Evolutionary conservation across 257 asterid species (phyloP).

Genomic region (Paraleonurus japonicus): DNA sequence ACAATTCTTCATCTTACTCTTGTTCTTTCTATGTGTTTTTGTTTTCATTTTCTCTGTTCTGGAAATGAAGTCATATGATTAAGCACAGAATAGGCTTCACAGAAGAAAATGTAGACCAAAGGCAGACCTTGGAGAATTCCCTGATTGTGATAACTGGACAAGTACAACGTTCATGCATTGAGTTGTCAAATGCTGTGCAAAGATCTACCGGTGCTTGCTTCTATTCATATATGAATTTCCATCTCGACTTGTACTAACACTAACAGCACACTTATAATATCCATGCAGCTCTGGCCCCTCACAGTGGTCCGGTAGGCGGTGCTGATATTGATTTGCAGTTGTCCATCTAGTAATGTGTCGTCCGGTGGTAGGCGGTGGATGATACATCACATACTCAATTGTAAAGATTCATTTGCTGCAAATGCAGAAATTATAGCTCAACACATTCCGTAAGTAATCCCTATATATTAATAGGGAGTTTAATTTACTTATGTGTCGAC

Average conservation of each 20-base stretch:
- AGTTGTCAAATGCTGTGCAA: constrained; percentile 47
- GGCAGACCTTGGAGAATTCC: constrained; percentile 67
- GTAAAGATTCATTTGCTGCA: constrained; percentile 31
- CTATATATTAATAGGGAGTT: no score
- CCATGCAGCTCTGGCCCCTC: constrained; percentile 41
- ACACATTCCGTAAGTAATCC: no score
- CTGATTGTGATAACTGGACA: constrained; percentile 55
- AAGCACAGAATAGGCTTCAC: constrained; percentile 62
- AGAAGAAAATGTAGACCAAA: constrained; percentile 57
- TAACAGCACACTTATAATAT: constrained; percentile 2
- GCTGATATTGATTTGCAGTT: constrained; percentile 27
- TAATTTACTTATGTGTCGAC: no score
- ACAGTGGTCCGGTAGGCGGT: constrained; percentile 26
- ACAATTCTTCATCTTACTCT: neutral
- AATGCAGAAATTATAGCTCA: no score
- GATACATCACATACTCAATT: constrained; percentile 27
- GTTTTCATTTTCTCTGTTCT: neutral
- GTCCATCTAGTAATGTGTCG: constrained; percentile 24
- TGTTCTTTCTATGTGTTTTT: neutral
- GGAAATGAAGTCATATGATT: constrained; percentile 54
- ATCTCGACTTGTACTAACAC: neutral
- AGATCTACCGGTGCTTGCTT: constrained; percentile 51
- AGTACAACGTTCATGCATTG: constrained; percentile 58
- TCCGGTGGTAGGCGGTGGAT: constrained; percentile 29
- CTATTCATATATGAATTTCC: constrained; percentile 6